Evolutionary conservation across 331 rosid genomes (phyloP), one percentile per base, ranked within the genome.

Genomic region (Malus hybrid): DNA sequence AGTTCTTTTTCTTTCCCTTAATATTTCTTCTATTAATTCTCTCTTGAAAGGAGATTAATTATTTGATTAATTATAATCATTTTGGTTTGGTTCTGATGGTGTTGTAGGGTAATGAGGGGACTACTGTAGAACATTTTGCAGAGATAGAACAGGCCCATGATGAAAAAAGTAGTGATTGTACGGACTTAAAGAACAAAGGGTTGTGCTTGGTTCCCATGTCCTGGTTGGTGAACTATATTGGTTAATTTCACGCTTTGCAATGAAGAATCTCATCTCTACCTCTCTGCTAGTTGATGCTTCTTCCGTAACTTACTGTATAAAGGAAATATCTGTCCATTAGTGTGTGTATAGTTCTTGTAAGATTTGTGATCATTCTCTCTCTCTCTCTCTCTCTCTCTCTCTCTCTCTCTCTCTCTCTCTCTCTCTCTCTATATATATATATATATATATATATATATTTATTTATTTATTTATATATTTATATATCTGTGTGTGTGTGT

Each of bases 191-290:
- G 86, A 84, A 85, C 76, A 92, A 85, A 71, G 97, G 97, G 69
- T 75, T 90, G 77, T 89, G 93, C 57, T 63, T 92, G 88, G 93
- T 92, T 86, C 96, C 97, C 76, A 60, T 92, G 81, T 86, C 97
- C 74, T 80, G 83, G 90, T 79, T 93, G 72, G 84, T 81, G 56
- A 89, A 89, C 71, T 85, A 87, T 86, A 74, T 87, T 68, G 92
- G 86, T 27, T 93, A 85, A 91, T 65, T 68, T 28, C 22, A 64
- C 7, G 24, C 13, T 19, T 78, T 42, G 20, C 29, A 69, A 69
- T 10, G 24, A 18, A 64, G 9, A 42, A 63, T 76, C 52, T 34
- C 65, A 46, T 65, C 46, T 56, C 31, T 15, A 67, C 34, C 28
- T 64, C 60, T 44, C 80, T 59, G 11, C 67, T 63, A 15, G 11